Evolutionary conservation across 2,329 filamentous ascomycete genomes (phyloP), one percentile per base, ranked within the genome.

Genomic region (Alternaria brassicicola): DNA sequence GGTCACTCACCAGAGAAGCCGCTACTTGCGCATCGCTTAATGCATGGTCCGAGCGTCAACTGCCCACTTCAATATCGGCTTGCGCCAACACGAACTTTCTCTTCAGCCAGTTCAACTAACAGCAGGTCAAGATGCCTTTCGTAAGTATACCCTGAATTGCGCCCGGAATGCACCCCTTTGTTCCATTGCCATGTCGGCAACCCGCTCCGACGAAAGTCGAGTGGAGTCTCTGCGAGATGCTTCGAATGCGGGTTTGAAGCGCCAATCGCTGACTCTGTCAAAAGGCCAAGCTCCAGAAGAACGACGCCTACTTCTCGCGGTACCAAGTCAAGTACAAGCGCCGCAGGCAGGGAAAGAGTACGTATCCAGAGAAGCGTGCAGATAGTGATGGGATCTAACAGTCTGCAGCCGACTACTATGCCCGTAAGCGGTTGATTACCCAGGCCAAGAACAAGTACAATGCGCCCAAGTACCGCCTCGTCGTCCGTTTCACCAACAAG

Each of bases 371-470:
- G 4, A 31, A 47, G 3, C 30, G 13, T 10, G 10, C 10, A 13
- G 3, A 10, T n/a, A 13, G 6, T 6, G 42, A n/a, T 30, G 10
- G 4, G 38, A 39, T 53, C 68, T 71, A 46, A 99, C 92, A 97
- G 31, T 47, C 53, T 45, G 50, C 60, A 99, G 68, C 95, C 86
- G 95, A 99, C 83, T 99, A 99, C 92, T 98, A 97, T 83, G 95
- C 95, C 81, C 94, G 95, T 83, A 98, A 98, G 92, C 91, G 95
- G 80, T 88, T 99, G 83, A 95, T 98, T 87, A 93, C 92, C 86
- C 95, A 99, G 88, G 95, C 95, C 85, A 99, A 98, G 92, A 99
- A 99, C 92, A 99, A 99, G 91, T 99, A 98, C 91, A 96, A 96
- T 85, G 91, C 95, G 68, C 95, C 95, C 84, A 99, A 99, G 89